phyloP scores from a whole-genome alignment of 805 yeast genomes.

The Brettanomyces bruxellensis region DNA sequence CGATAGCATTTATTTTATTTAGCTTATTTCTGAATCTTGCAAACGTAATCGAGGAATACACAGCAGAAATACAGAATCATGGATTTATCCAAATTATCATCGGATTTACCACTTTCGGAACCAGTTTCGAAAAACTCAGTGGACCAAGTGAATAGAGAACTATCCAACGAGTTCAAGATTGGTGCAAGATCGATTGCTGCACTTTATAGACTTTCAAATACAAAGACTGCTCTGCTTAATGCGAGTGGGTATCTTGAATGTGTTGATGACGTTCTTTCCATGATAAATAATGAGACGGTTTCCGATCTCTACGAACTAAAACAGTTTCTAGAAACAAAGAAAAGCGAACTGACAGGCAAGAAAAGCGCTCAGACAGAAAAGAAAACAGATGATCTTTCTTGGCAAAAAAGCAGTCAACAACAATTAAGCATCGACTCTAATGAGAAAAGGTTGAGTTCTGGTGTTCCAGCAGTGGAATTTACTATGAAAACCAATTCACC shows the following conservation, averaged over 20 bases:
- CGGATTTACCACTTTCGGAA: slow-evolving; percentile 42
- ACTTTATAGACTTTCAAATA: slow-evolving; percentile 51
- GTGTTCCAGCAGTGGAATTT: slow-evolving; percentile 4
- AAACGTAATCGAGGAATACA: too few relatives aligned
- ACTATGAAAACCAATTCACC: slow-evolving; percentile 10
- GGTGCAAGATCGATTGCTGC: slow-evolving; percentile 69
- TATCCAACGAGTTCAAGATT: slow-evolving; percentile 54
- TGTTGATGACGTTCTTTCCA: slow-evolving; percentile 39
- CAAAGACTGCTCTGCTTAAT: slow-evolving; percentile 36
- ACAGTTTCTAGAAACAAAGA: slow-evolving; percentile 26
- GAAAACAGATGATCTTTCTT: not conserved
- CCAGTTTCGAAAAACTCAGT: slow-evolving; percentile 41
- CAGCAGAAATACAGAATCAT: not conserved
- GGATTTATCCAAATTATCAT: slow-evolving; percentile 49
- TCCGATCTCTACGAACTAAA: slow-evolving; percentile 29
- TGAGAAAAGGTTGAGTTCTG: too few relatives aligned
- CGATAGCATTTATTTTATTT: too few relatives aligned
- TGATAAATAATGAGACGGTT: slow-evolving; percentile 13
- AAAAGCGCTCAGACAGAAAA: not conserved
- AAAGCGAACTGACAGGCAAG: slow-evolving; percentile 12
- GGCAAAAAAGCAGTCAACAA: not conserved
- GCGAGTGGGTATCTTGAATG: slow-evolving; percentile 56
- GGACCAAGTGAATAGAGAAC: slow-evolving; percentile 39
- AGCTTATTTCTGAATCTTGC: too few relatives aligned
- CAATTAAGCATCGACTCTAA: not conserved